These are phyloP conservation scores for Silene conica DNA, from an alignment of 148 eudicot species.

Conservation along the genomic window DNA sequence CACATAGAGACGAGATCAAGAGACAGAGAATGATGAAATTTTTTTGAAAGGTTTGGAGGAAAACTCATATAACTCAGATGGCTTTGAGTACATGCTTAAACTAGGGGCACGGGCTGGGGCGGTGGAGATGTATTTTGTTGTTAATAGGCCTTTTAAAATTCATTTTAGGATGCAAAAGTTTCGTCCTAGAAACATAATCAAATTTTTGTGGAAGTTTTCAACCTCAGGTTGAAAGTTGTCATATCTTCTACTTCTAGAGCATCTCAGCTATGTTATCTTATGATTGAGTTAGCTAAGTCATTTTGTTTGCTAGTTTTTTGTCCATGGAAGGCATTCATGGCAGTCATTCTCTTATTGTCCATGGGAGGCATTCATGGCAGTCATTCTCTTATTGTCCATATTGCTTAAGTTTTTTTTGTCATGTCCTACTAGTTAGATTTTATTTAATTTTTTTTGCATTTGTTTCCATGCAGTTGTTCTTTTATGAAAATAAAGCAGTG, in stretches of 20 bases:
- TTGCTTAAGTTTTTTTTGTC: slow-evolving; percentile 1
- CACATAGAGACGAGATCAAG: background rate
- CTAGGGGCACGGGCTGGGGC: background rate
- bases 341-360: background rate
- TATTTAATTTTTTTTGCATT: background rate
- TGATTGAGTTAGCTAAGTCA: background rate
- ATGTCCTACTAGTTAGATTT: too few relatives aligned
- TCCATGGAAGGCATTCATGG: background rate
- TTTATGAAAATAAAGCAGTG: slow-evolving; percentile 70
- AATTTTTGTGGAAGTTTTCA: background rate
- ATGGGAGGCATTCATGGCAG: background rate
- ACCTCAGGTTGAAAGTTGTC: background rate
- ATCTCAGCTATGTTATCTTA: background rate
- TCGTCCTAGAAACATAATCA: background rate
- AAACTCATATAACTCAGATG: background rate
- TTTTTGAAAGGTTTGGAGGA: background rate
- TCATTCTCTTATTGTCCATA: background rate
- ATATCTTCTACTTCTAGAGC: background rate
- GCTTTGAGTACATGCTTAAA: background rate
- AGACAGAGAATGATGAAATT: background rate
- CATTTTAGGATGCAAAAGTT: background rate
- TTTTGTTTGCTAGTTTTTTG: background rate
- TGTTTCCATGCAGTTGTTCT: slow-evolving; percentile 60
- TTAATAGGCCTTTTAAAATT: background rate
- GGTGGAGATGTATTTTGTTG: background rate